These are phyloP conservation scores for Neoascochyta sp. DNA, from an alignment of 2,329 filamentous ascomycete genomes.

Conservation along the genomic window DNA sequence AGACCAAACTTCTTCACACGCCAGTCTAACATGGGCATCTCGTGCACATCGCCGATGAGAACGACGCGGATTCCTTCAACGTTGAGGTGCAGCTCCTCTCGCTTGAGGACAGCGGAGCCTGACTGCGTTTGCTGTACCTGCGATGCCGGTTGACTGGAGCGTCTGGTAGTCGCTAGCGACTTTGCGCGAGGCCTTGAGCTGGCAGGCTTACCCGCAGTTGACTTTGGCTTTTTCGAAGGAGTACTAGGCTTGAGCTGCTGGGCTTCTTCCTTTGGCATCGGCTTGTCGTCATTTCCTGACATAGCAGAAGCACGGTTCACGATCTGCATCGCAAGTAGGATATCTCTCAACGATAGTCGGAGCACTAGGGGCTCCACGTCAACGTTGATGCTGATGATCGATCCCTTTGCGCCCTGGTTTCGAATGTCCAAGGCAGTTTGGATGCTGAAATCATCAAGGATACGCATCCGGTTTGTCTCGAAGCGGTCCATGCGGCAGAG, in stretches of 20 bases:
- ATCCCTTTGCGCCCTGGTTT: conserved; percentile 56
- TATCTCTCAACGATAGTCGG: conserved; percentile 86
- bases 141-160: conserved; percentile 51
- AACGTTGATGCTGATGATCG: conserved; percentile 73
- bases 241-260: conserved; percentile 55
- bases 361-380: conserved; percentile 90
- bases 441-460: conserved; percentile 94
- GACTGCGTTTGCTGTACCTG: conserved; percentile 53
- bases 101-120: conserved; percentile 55
- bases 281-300: conserved; percentile 54
- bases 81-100: conserved; percentile 79
- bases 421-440: conserved; percentile 81
- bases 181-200: conserved; percentile 46
- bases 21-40: conserved; percentile 89
- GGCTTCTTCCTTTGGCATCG: conserved; percentile 50
- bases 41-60: conserved; percentile 91
- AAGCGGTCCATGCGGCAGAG: conserved; percentile 98
- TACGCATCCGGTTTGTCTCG: conserved; percentile 81
- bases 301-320: conserved; percentile 86
- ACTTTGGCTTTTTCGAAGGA: conserved; percentile 47
- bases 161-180: conserved; percentile 44
- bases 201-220: conserved; percentile 45
- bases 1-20: conserved; percentile 87
- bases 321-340: conserved; percentile 89
- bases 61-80: conserved; percentile 88